Evolutionary conservation across 129 eudicot genomes (phyloP), one percentile per base, ranked within the genome.

Genomic region (Cynara cardunculus): DNA sequence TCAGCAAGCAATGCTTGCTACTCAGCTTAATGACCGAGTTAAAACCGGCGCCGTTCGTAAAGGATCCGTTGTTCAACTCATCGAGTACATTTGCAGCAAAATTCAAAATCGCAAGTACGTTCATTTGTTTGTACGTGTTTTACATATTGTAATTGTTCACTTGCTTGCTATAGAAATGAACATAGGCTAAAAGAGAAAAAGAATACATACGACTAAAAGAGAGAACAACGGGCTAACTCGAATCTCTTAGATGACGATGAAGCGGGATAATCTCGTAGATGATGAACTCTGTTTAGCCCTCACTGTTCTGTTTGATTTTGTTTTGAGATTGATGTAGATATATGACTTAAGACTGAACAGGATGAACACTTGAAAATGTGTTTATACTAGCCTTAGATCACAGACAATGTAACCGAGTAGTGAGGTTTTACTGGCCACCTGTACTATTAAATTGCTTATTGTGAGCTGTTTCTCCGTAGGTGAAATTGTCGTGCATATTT

Each of bases 11-110:
- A 88, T 95, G 93, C 76, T 95, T 65, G 97, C 97, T 0, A 90
- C 91, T 81, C 99, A 95, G 97, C 97, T 92, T 85, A 95, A 95
- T 21, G 93, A 92, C 68, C 97, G 86, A 32, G 93, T 91, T 73
- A 90, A 85, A 73, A 31, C 86, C 73, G 88, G 89, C 56, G 71
- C 7, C 2, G 85, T 95, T 35, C 89, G 90, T 34, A 73, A 25
- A 59, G 97, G 97, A 75, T 96, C 99, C 59, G 92, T 95, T 8
- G 71, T 95, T 81, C 99, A 96, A 82, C 87, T 96, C 74, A 78
- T 90, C 75, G 98, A 96, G 21, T 96, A 96, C 83, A 84, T 87
- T 31, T 92, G 99, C 75, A 91, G 89, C 87, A 73, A 75, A n/a
- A 82, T 90, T 49, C 97, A 92, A 81, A 87, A 83, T 81, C 98